These are phyloP conservation scores for Liriodendron chinense DNA, from an alignment of 164 flowering plant genomes.

Conservation along the genomic window DNA sequence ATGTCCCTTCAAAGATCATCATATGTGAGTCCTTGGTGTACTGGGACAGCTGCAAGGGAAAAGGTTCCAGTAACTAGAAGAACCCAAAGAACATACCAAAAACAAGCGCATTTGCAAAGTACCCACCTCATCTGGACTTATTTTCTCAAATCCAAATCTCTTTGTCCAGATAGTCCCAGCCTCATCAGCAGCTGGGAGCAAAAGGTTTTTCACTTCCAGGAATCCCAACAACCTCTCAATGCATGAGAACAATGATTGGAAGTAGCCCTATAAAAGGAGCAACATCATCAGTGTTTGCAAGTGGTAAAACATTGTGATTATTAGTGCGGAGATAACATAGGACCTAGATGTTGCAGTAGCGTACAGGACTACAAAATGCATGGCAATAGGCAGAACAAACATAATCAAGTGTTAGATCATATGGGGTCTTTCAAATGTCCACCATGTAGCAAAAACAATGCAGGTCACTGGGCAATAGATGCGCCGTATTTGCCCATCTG, in stretches of 20 bases:
- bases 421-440: no score
- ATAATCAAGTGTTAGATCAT: no score
- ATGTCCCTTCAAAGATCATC: slow-evolving; percentile 65
- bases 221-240: slow-evolving; percentile 29
- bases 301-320: no score
- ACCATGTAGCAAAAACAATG: no score
- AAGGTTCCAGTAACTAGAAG: neutral
- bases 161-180: slow-evolving; percentile 36
- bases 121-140: slow-evolving; percentile 23
- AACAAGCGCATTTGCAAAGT: neutral
- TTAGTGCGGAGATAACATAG: no score
- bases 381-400: no score
- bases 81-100: no score
- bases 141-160: slow-evolving; percentile 29
- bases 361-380: no score
- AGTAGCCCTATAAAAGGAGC: slow-evolving; percentile 27
- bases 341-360: no score
- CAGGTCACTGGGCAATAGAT: no score
- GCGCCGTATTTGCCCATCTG: no score
- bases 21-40: slow-evolving; percentile 31
- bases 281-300: neutral
- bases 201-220: slow-evolving; percentile 23
- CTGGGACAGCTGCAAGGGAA: slow-evolving; percentile 35
- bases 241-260: slow-evolving; percentile 31
- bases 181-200: slow-evolving; percentile 39